These are phyloP conservation scores for Butyriboletus regius DNA, from an alignment of 1,284 basidiomycete genomes.

Conservation along the genomic window DNA sequence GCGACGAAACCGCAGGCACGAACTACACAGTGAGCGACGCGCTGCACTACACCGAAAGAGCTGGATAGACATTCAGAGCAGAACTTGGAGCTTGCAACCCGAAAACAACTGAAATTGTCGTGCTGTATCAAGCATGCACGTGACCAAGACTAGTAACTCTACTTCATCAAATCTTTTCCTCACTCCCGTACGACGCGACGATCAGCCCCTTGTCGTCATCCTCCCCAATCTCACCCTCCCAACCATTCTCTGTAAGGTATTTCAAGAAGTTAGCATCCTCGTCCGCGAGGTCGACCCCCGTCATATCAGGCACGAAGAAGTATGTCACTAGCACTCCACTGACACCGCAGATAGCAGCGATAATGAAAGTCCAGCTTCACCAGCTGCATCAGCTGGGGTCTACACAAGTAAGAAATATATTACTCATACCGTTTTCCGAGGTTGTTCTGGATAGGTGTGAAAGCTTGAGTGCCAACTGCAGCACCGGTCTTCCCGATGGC, in stretches of 20 bases:
- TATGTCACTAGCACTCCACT: constrained; percentile 59
- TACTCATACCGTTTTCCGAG: constrained; percentile 51
- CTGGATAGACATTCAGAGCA: constrained; percentile 29
- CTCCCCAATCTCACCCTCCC: constrained; percentile 60
- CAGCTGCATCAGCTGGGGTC: constrained; percentile 9
- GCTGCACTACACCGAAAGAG: constrained; percentile 26
- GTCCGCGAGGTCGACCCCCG: constrained; percentile 58
- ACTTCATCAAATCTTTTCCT: constrained; percentile 10
- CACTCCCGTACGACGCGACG: constrained; percentile 7
- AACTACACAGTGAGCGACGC: constrained; percentile 21
- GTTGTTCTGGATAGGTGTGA: constrained; percentile 66
- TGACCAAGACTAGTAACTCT: constrained; percentile 10
- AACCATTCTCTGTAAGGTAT: constrained; percentile 58
- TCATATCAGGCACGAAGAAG: constrained; percentile 65
- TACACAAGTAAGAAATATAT: not conserved
- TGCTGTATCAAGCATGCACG: constrained; percentile 11
- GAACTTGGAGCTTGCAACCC: not conserved
- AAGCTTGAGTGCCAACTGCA: constrained; percentile 69
- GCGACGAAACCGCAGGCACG: constrained; percentile 15
- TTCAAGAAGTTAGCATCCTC: constrained; percentile 58
- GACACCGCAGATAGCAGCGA: constrained; percentile 61
- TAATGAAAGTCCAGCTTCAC: constrained; percentile 62
- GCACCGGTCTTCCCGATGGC: constrained; percentile 72
- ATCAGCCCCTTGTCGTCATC: constrained; percentile 39
- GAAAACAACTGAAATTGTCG: not conserved